Evolutionary conservation across 768 basidiomycete genomes (phyloP).

Genomic region (Pulveroboletus sp.): DNA sequence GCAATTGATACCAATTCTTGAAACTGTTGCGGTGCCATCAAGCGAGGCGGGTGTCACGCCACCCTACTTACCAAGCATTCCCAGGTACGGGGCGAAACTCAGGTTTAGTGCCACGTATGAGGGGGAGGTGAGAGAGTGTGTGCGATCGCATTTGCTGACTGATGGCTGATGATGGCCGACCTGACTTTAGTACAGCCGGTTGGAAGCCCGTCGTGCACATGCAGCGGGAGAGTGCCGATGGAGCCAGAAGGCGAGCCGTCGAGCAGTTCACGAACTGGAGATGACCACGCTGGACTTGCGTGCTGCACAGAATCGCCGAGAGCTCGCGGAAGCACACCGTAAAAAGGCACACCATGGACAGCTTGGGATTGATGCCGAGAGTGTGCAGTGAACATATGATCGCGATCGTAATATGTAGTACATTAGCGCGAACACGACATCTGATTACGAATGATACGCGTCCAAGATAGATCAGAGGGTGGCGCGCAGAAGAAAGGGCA

Average conservation of each 20-base stretch:
- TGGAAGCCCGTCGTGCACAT: slow-evolving; percentile 37
- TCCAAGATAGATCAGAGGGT: slow-evolving; percentile 59
- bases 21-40: slow-evolving; percentile 13
- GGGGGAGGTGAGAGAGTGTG: slow-evolving; percentile 23
- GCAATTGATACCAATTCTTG: slow-evolving; percentile 1
- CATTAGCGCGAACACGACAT: slow-evolving; percentile 40
- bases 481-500: slow-evolving; percentile 67
- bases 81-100: slow-evolving; percentile 24
- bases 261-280: slow-evolving; percentile 60
- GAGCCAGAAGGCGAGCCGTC: slow-evolving; percentile 37
- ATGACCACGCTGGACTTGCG: slow-evolving; percentile 55
- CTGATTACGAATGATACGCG: slow-evolving; percentile 67
- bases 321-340: slow-evolving; percentile 52
- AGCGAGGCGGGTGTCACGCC: slow-evolving; percentile 20
- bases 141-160: background rate
- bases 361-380: slow-evolving; percentile 51
- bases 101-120: slow-evolving; percentile 27
- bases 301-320: slow-evolving; percentile 53
- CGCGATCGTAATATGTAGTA: slow-evolving; percentile 22
- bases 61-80: slow-evolving; percentile 31
- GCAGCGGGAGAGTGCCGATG: slow-evolving; percentile 38
- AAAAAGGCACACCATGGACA: slow-evolving; percentile 59
- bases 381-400: slow-evolving; percentile 19
- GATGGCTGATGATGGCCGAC: too few species aligned
- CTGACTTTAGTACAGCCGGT: slow-evolving; percentile 29